Evolutionary conservation across 2,329 filamentous ascomycete species (phyloP), one percentile per base, ranked within the genome.

Genomic region (Clonostachys rosea): DNA sequence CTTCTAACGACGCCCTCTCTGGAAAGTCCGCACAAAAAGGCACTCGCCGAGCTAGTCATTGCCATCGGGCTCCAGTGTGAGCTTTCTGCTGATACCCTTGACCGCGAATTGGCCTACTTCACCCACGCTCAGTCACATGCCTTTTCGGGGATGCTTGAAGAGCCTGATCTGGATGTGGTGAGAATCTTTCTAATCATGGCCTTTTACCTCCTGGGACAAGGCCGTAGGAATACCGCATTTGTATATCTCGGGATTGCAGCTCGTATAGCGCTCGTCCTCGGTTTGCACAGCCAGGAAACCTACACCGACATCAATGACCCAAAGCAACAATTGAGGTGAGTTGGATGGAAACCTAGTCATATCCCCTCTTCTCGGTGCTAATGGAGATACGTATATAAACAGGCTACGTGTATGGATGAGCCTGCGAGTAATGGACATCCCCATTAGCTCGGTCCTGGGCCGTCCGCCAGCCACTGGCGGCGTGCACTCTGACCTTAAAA

Each of bases 161-260:
- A 79, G 48, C 78, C 78, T 0, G 79, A 73, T 36, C 60, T 80
- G 11, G 68, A 77, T 42, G 65, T 80, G 54, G 70, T 79, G 5
- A 65, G 74, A 13, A 63, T 67, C 0, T 83, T 80, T 50, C 58
- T 80, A 0, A 63, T 82, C 14, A 76, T 83, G 71, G 70, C 78
- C 1, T 80, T 81, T 50, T 83, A 80, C 52, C 78, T 81, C 70
- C 67, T 81, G 5, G 78, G 76, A 0, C 75, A 76, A 5, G 82
- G 79, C 45, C 76, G 76, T 34, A 67, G 79, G 10, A 83, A 83
- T 47, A 70, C 79, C 1, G 79, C 80, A 0, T 84, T 81, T 45
- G 81, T 84, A 75, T 84, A 84, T 47, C 58, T 84, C 3, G 80
- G 80, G 0, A 74, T 84, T 10, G 80, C 81, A 2, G 69, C 75